A percentile compares a stretch with the other conserved stretches of the same genome.
These are phyloP conservation scores for Cymbopogon citratus DNA, from an alignment of 176 grass and related monocot species.

Conservation along the genomic window DNA sequence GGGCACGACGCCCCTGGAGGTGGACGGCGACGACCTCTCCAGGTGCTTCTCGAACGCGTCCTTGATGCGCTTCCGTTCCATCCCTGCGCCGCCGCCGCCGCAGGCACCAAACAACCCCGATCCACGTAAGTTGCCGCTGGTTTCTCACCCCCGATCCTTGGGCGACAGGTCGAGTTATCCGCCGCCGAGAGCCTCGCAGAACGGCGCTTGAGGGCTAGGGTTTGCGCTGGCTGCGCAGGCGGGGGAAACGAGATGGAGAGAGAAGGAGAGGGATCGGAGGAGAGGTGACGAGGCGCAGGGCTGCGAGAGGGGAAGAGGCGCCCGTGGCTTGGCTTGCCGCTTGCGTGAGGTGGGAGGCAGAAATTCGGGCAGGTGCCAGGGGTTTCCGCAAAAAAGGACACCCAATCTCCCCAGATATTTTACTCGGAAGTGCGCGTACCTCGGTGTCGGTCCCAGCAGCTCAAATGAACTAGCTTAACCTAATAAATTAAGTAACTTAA, in stretches of 20 bases:
- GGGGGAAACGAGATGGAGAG: constrained; percentile 24
- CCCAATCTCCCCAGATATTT: constrained; percentile 39
- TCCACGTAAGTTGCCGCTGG: constrained; percentile 52
- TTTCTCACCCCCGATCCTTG: neutral
- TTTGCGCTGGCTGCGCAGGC: constrained; percentile 39
- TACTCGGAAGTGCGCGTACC: neutral
- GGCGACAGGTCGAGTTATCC: neutral
- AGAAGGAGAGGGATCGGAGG: constrained; percentile 24
- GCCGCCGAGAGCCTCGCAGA: neutral
- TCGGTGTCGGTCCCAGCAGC: constrained; percentile 13
- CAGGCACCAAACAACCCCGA: constrained; percentile 25
- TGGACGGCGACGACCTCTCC: constrained; percentile 71
- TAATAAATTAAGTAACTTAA: neutral
- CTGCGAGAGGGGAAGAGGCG: neutral
- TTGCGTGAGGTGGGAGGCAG: neutral
- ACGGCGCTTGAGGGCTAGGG: constrained; percentile 41
- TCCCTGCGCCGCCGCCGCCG: constrained; percentile 15
- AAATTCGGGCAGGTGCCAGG: constrained; percentile 24
- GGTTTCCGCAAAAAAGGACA: constrained; percentile 30
- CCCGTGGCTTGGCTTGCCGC: constrained; percentile 28
- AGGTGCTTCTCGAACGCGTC: constrained; percentile 76
- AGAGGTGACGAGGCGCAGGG: constrained; percentile 26
- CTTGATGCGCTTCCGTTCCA: constrained; percentile 85
- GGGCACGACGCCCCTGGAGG: constrained; percentile 41
- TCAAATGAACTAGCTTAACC: neutral